These are phyloP conservation scores for Argentina anserina DNA, from an alignment of 306 rosid genomes.

Conservation along the genomic window DNA sequence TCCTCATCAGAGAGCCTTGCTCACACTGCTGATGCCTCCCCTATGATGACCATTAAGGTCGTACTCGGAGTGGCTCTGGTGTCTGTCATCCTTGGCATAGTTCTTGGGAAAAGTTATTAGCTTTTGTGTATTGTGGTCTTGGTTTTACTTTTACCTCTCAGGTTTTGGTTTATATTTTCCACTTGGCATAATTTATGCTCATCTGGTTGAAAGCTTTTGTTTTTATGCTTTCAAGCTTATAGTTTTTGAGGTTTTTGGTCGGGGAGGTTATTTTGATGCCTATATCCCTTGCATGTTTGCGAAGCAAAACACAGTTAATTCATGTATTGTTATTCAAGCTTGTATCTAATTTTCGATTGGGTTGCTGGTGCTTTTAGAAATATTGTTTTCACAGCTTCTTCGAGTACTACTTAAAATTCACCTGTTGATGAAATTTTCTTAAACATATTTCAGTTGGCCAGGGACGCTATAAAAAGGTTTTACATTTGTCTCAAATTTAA, in stretches of 20 bases:
- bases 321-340: slow-evolving; percentile 27
- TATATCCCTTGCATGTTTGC: slow-evolving; percentile 53
- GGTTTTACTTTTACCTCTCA: slow-evolving; percentile 3
- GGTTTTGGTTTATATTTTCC: slow-evolving; percentile 20
- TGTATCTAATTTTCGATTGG: slow-evolving; percentile 28
- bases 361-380: slow-evolving; percentile 14
- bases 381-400: not conserved
- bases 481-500: no score
- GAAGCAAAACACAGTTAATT: slow-evolving; percentile 39
- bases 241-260: slow-evolving; percentile 40
- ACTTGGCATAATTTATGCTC: slow-evolving; percentile 22
- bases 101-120: slow-evolving; percentile 86
- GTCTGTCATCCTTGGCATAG: slow-evolving; percentile 67
- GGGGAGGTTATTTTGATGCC: slow-evolving; percentile 56
- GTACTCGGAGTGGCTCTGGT: slow-evolving; percentile 68
- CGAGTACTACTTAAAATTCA: not conserved
- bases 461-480: no score
- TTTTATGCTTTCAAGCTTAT: slow-evolving; percentile 39
- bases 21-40: slow-evolving; percentile 46
- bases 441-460: no score
- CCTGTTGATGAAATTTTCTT: not conserved
- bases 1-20: slow-evolving; percentile 39
- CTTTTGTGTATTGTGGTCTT: slow-evolving; percentile 13
- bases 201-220: slow-evolving; percentile 41
- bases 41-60: slow-evolving; percentile 47